Conservation (phyloP, 1,139 yeast species). For the Yamadazyma kanchanaburiensis region DNA sequence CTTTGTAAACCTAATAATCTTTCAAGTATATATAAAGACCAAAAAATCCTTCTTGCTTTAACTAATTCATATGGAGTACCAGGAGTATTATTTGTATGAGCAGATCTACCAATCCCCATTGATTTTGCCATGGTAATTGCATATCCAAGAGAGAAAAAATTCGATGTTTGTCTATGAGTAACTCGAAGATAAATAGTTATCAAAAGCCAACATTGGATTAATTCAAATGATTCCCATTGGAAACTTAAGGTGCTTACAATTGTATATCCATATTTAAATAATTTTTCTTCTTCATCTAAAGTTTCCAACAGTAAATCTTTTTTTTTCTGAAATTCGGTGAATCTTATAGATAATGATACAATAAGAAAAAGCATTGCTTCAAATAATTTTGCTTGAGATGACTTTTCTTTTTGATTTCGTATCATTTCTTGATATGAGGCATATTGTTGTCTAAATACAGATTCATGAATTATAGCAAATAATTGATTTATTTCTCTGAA, state of each 20-base stretch:
- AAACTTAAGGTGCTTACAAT: constrained; percentile 50
- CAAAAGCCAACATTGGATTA: constrained; percentile 62
- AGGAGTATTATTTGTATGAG: constrained; percentile 3
- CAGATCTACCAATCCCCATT: constrained; percentile 48
- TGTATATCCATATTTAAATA: constrained; percentile 50
- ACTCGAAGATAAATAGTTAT: constrained; percentile 52
- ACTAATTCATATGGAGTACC: constrained; percentile 44
- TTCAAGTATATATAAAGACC: constrained; percentile 58
- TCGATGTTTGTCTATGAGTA: constrained; percentile 56
- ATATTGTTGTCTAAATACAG: constrained; percentile 52
- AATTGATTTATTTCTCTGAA: constrained; percentile 54
- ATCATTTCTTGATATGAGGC: constrained; percentile 26
- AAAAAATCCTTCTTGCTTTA: constrained; percentile 54
- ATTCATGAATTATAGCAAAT: constrained; percentile 52
- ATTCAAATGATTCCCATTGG: constrained; percentile 68
- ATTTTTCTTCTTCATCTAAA: constrained; percentile 43
- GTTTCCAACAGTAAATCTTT: constrained; percentile 29
- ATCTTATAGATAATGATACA: constrained; percentile 52
- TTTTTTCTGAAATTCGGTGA: constrained; percentile 43
- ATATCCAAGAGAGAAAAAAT: constrained; percentile 50
- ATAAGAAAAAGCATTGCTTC: constrained; percentile 50
- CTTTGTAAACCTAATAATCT: constrained; percentile 52
- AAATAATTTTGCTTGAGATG: constrained; percentile 41
- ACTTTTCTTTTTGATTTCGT: constrained; percentile 14
- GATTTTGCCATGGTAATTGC: constrained; percentile 55